Evolutionary conservation across 1,284 basidiomycete species (phyloP), one percentile per base, ranked within the genome.

Genomic region (Cutaneotrichosporon cyanovorans): DNA sequence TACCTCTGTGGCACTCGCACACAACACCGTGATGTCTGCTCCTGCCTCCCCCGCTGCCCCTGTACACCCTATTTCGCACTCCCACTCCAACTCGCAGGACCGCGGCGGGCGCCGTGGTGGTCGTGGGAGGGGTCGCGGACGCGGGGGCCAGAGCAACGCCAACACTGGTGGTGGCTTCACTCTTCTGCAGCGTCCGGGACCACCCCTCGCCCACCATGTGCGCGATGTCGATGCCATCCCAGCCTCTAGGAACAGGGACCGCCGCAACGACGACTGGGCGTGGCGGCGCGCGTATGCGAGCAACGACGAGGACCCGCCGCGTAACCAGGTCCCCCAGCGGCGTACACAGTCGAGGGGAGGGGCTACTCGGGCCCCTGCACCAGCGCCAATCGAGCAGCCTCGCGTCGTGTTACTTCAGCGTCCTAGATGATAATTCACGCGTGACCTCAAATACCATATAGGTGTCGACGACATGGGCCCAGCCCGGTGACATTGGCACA

Each of bases 181-280:
- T 0, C 55, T 66, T 5, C 60, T 68, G n/a, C 62, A 66, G 52
- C 51, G 66, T 45, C 66, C 66, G 16, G 62, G 57, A 22, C 59
- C 59, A 8, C 58, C 60, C 10, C 53, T 59, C 10, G 52, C 51
- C 4, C 54, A 54, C 23, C 55, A 46, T n/a, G 48, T 48, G 10
- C 46, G 43, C 19, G 46, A 23, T 2, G 16, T 32, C 1, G 37
- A 35, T 6, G 23, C 36, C 19, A 37, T 18, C 36, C 19, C 36
- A 5, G 4, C 36, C 19, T 7, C 18, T 15, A 11, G 19, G 4
- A 15, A 34, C 2, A 19, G 21, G 8, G 32, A 25, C 14, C 31
- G 32, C 15, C 18, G 14, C 31, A 18, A 22, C 31, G 42, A 25
- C 23, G 42, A 22, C 11, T 39, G 28, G 10, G 37, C 37, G 16